Evolutionary conservation across 768 basidiomycete genomes (phyloP).

Genomic region (Rhodotorula paludigena): DNA sequence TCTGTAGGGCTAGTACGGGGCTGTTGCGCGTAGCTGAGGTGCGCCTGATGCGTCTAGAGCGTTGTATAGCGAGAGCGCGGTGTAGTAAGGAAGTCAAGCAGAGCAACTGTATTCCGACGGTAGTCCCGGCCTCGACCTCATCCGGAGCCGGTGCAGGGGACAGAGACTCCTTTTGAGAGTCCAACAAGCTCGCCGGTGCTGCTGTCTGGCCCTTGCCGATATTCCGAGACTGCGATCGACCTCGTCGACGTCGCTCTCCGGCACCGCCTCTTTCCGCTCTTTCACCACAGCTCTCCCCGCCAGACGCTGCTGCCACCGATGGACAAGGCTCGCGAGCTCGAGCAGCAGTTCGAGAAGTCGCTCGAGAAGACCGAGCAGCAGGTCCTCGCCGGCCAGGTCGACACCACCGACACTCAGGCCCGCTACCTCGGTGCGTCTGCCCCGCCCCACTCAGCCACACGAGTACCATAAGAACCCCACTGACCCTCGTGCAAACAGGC

Average conservation of each 20-base stretch:
- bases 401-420: slow-evolving; percentile 63
- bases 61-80: no score
- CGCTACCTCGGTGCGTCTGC: slow-evolving; percentile 42
- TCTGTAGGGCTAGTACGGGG: no score
- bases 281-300: neutral
- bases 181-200: no score
- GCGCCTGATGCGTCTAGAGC: neutral
- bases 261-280: neutral
- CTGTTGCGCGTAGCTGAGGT: neutral
- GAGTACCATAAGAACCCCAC: neutral
- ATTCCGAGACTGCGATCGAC: no score
- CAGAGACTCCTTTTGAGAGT: no score
- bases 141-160: no score
- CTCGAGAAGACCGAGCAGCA: slow-evolving; percentile 16
- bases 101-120: no score
- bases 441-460: neutral
- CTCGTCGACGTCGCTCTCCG: no score
- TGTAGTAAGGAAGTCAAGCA: no score
- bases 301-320: neutral
- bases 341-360: slow-evolving; percentile 24
- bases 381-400: slow-evolving; percentile 62
- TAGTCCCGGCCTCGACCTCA: no score
- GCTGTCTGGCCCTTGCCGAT: no score
- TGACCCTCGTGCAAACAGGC: slow-evolving; percentile 51
- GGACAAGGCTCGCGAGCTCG: neutral